phyloP scores from a whole-genome alignment of 2,329 filamentous ascomycete species.

The Ambrosiella beaveri region DNA sequence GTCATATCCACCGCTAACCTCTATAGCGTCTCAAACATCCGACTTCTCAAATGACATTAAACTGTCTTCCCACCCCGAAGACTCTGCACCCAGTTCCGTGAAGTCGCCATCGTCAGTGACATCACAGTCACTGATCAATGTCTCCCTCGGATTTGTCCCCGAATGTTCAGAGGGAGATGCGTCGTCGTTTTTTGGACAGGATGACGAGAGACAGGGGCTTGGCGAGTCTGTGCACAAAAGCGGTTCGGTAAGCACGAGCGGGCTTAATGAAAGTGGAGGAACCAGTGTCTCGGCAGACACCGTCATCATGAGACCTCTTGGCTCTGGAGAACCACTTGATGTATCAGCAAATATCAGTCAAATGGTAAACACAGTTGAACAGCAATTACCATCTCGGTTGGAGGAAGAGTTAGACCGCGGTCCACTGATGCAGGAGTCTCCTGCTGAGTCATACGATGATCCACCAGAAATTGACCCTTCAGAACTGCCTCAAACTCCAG shows the following conservation, averaged over 20 bases:
- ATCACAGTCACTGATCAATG: not conserved
- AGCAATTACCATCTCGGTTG: not conserved
- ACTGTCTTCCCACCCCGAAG: not conserved
- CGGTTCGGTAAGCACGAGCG: slow-evolving; percentile 2
- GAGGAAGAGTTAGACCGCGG: no score
- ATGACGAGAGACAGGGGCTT: not conserved
- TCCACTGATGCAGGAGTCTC: not conserved
- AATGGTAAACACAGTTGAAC: not conserved
- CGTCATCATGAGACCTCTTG: not conserved
- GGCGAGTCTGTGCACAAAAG: not conserved
- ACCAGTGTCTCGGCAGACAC: not conserved
- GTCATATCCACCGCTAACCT: not conserved
- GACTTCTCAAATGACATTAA: not conserved
- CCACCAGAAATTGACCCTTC: slow-evolving; percentile 8
- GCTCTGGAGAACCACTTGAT: no score
- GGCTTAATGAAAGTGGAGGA: not conserved
- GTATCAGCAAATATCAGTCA: no score
- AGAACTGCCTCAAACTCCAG: slow-evolving; percentile 1
- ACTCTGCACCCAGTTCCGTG: not conserved
- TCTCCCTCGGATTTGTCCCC: not conserved
- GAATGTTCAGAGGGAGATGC: no score
- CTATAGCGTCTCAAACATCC: not conserved
- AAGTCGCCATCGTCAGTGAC: not conserved
- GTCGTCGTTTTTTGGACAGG: not conserved
- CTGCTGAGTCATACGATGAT: slow-evolving; percentile 1